These are phyloP conservation scores for Aspergillus oerlinghausenensis DNA, from an alignment of 2,329 filamentous ascomycete genomes.

Conservation along the genomic window DNA sequence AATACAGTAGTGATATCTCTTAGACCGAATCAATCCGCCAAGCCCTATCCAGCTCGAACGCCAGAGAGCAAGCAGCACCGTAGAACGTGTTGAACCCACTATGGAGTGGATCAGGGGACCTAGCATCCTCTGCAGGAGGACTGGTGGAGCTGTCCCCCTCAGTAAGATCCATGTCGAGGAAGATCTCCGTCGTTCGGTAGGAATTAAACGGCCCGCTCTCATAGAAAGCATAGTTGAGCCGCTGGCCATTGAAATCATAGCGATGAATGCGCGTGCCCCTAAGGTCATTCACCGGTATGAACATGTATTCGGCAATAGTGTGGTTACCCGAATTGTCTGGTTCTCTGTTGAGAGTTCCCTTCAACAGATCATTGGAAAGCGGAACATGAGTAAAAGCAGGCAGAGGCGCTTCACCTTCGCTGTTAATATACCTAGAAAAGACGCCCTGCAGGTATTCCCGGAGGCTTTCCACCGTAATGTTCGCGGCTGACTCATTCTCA, in stretches of 20 bases:
- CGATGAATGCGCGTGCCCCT: conserved; percentile 23
- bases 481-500: conserved; percentile 3
- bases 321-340: conserved; percentile 6
- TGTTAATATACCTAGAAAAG: conserved; percentile 12
- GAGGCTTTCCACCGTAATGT: conserved; percentile 18
- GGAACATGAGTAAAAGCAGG: conserved; percentile 29
- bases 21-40: conserved; percentile 5
- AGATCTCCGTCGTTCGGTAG: conserved; percentile 26
- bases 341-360: background rate
- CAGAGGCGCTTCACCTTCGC: conserved; percentile 14
- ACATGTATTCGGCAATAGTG: conserved; percentile 30
- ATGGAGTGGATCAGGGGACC: conserved; percentile 12
- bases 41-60: conserved; percentile 30
- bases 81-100: conserved; percentile 34
- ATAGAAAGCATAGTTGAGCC: conserved; percentile 28
- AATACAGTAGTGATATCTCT: background rate
- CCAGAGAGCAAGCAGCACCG: conserved; percentile 32
- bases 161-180: conserved; percentile 25
- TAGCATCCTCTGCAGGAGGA: background rate
- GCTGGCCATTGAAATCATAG: conserved; percentile 30
- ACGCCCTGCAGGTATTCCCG: conserved; percentile 16
- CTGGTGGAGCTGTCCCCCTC: background rate
- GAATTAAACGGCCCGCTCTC: conserved; percentile 31
- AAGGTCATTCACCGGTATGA: conserved; percentile 29
- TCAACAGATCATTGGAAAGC: conserved; percentile 24